Evolutionary conservation across 2,329 filamentous ascomycete species (phyloP), one percentile per base, ranked within the genome.

Genomic region (Graphium sp.): DNA sequence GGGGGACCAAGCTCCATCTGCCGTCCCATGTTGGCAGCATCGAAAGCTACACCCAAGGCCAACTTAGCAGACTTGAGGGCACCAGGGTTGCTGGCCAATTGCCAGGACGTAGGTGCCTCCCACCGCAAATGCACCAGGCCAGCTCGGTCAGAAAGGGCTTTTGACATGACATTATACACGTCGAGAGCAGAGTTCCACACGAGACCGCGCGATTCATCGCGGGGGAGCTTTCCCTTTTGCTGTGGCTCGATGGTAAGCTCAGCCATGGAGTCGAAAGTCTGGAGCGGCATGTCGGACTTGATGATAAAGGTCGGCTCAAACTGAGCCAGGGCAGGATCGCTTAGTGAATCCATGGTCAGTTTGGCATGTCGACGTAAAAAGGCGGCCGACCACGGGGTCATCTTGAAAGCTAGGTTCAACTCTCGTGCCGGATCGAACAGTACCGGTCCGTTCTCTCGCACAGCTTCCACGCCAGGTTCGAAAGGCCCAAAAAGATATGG

Each of bases 381-480:
- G 15, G 56, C 56, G 39, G 85, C 91, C 7, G 85, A 89, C 76
- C 79, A 93, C 10, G 70, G 53, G 1, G 73, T 78, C 79, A 94
- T 92, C 50, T 93, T 94, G 56, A 76, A 94, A 5, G 92, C 56
- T 13, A 95, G 44, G 40, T 98, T 98, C 31, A 91, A 57, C 18
- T 73, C 68, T 36, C 79, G 66, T 15, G 60, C 58, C 0, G 72
- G 69, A 46, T 95, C 87, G 44, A 80, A 93, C 27, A 94, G 57
- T 18, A 85, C 62, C 1, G 89, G 85, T 0, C 59, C 53, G 14
- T 31, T 48, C 49, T 60, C 55, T 35, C 52, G 49, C 34, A 55
- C 43, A 16, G 43, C 38, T 33, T 57, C 62, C 15, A 14, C 30
- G 41, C 44, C 55, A 16, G 33, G 50, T 42, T 39, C 60, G 39